A percentile compares a stretch with the other conserved stretches of the same genome.
phyloP scores from a whole-genome alignment of 495 filamentous ascomycete species.

The Penicillium waksmanii region DNA sequence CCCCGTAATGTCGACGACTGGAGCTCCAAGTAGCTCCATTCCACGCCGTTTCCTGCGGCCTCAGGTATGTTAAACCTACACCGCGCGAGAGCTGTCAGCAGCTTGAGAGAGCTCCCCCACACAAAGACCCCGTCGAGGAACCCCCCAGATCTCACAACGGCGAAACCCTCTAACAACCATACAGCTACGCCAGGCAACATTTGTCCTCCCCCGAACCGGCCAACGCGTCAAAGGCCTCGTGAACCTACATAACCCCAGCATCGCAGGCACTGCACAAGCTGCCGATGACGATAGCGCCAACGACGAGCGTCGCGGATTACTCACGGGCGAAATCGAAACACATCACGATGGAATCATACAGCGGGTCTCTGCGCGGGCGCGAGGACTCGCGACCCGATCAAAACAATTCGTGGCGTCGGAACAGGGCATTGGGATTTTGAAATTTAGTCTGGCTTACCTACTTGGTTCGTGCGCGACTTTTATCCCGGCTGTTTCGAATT shows the following conservation, averaged over 20 bases:
- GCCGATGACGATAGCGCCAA: constrained; percentile 19
- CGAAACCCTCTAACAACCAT: constrained; percentile 13
- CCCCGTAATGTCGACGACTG: constrained; percentile 34
- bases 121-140: not conserved
- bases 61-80: constrained; percentile 31
- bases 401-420: constrained; percentile 54
- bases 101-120: not conserved
- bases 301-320: constrained; percentile 46
- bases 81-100: not conserved
- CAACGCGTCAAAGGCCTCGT: constrained; percentile 56
- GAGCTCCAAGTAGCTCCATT: constrained; percentile 39
- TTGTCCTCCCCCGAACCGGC: constrained; percentile 56
- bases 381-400: constrained; percentile 21
- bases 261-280: not conserved
- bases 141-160: not conserved
- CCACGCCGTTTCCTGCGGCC: constrained; percentile 43
- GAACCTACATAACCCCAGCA: constrained; percentile 43
- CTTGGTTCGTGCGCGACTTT: constrained; percentile 89
- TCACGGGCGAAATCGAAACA: constrained; percentile 35
- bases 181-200: constrained; percentile 57
- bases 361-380: constrained; percentile 13
- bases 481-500: constrained; percentile 67
- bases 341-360: constrained; percentile 22
- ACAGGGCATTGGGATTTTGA: constrained; percentile 76
- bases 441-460: constrained; percentile 92